Conservation (phyloP, 2,329 filamentous ascomycete species). For the Fusarium algeriense region DNA sequence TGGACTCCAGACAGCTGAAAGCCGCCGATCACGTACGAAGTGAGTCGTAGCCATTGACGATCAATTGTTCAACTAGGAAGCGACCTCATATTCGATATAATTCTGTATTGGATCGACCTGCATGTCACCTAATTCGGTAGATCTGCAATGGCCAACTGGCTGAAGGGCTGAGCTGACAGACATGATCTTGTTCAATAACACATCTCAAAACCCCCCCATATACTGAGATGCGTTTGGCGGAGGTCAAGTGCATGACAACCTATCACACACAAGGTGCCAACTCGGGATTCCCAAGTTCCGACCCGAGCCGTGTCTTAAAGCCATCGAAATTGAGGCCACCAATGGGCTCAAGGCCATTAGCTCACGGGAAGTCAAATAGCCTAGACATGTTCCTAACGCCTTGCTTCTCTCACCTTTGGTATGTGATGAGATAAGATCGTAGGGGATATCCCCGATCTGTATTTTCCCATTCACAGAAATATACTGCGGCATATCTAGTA, state of each 20-base stretch:
- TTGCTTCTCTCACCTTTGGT: neutral
- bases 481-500: too few relatives aligned
- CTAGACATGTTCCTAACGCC: neutral
- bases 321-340: neutral
- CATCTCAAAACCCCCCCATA: too few relatives aligned
- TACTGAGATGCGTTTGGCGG: too few relatives aligned
- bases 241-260: neutral
- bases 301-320: neutral
- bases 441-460: too few relatives aligned
- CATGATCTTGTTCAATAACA: neutral
- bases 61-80: too few relatives aligned
- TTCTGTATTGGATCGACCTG: neutral
- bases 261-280: neutral
- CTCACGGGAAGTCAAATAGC: neutral
- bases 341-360: neutral
- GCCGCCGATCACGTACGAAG: too few relatives aligned
- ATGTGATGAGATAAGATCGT: neutral
- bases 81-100: neutral
- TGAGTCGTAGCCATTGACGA: too few relatives aligned
- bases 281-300: too few relatives aligned
- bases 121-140: fast-evolving
- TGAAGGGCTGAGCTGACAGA: neutral
- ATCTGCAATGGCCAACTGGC: neutral
- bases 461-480: too few relatives aligned
- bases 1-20: neutral